phyloP scores from a whole-genome alignment of 1,284 basidiomycete species.

The Irpex sp. region DNA sequence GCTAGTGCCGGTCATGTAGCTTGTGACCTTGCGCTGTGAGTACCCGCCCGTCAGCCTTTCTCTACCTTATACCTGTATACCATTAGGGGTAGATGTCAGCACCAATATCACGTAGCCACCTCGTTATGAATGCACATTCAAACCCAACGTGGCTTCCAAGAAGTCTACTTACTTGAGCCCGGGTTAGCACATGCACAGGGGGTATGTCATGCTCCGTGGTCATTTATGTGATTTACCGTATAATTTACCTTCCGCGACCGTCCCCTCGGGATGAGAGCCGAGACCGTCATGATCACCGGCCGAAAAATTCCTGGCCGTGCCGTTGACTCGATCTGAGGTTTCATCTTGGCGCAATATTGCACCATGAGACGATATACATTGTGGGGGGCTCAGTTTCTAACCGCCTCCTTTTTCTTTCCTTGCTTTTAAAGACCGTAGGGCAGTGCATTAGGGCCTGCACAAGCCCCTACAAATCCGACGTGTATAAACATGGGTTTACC shows the following conservation, averaged over 20 bases:
- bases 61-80: too few relatives aligned
- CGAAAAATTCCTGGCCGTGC: background rate
- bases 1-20: too few relatives aligned
- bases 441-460: constrained; percentile 47
- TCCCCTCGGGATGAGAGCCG: background rate
- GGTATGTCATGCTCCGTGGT: background rate
- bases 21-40: too few relatives aligned
- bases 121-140: too few relatives aligned
- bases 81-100: too few relatives aligned
- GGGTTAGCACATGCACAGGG: background rate
- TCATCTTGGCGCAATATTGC: background rate
- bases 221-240: background rate
- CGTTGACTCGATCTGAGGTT: background rate
- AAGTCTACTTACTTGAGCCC: too few relatives aligned
- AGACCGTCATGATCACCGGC: background rate
- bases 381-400: background rate
- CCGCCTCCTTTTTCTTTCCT: background rate
- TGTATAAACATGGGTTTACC: constrained; percentile 61
- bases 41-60: too few relatives aligned
- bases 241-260: background rate
- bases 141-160: too few relatives aligned
- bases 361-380: background rate
- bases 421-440: background rate
- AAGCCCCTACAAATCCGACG: constrained; percentile 49
- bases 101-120: too few relatives aligned